Percentiles rank a stretch among this genome's conserved stretches.
Conservation (phyloP, 352 stramenopile species). For the Globisporangium cystogenes region DNA sequence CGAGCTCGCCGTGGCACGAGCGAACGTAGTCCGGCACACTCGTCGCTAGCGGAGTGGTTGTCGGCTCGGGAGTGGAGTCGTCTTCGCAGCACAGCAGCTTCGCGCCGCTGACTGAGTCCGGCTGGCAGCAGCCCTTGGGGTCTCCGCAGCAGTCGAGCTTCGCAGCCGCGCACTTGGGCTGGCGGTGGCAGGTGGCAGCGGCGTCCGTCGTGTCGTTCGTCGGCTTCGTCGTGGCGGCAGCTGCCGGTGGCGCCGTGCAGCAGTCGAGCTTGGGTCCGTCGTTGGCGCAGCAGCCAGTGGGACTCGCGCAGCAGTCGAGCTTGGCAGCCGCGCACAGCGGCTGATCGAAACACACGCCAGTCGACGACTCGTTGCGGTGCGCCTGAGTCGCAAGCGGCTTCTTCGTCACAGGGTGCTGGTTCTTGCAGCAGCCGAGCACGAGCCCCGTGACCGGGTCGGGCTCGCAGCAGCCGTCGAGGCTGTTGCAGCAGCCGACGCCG, state of each 20-base stretch:
- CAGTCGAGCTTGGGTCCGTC: constrained; percentile 32
- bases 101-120: constrained; percentile 11
- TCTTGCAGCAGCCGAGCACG: constrained; percentile 64
- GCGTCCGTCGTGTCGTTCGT: constrained; percentile 1
- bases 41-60: not conserved
- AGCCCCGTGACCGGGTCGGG: constrained; percentile 35
- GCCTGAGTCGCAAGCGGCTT: constrained; percentile 17
- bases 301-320: constrained; percentile 37
- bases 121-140: constrained; percentile 21
- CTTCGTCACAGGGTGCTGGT: constrained; percentile 33
- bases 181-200: constrained; percentile 18
- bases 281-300: constrained; percentile 36
- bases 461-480: constrained; percentile 62
- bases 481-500: constrained; percentile 62
- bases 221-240: not conserved
- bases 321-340: constrained; percentile 31
- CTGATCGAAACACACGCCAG: constrained; percentile 29
- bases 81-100: constrained; percentile 19
- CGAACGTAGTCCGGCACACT: constrained; percentile 3
- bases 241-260: constrained; percentile 18
- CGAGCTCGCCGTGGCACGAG: constrained; percentile 15
- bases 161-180: constrained; percentile 24
- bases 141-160: constrained; percentile 19
- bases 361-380: constrained; percentile 5
- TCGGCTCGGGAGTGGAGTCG: not conserved